Base-by-base conservation (phyloP, 2,329 filamentous ascomycete species). In the Exophiala oligosperma region DNA sequence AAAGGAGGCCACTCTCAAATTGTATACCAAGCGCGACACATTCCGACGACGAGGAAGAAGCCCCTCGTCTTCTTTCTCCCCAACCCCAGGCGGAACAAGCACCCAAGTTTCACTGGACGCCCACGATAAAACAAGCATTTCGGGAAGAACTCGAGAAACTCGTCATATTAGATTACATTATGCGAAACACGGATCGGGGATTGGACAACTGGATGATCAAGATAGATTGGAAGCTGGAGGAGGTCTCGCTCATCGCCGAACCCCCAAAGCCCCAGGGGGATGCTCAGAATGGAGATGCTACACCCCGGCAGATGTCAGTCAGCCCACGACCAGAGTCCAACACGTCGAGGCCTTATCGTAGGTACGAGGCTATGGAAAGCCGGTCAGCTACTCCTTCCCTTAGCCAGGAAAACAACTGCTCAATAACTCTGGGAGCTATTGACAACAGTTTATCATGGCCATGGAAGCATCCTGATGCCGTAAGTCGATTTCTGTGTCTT, bases 161-260 rank as follows among this genome's bases (percentile, higher is more conserved):
- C 6, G 95, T 99, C 23, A 96, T 99, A 68, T 75, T 99, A 64
- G 94, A 99, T 75, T 99, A 99, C 72, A 96, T 99, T 63, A 99
- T 99, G 94, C 86, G 94, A 57, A 99, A 99, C 71, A 99, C 94
- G 1, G 94, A 99, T 72, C 85, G 94, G 75, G 94, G 94, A 1
- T 79, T 97, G 56, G 94, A 99, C 72, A 99, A 99, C 68, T 99
- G 94, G 94, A 99, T 99, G 94, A 92, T 99, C 71, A 94, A 91
- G 73, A 90, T 99, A 32, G 92, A 99, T 73, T 91, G 87, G 81
- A 84, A 91, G 66, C 86, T 84, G 2, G 86, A 94, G 69, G 84
- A 89, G 68, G 93, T 94, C 11, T 91, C 89, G 6, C 91, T 99
- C 64, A 87, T 89, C 14, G 91, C 91, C 0, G 92, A 97, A 60